Base-by-base conservation (phyloP, 192 early-diverging fungal genomes). In the Entrophospora sp. region DNA sequence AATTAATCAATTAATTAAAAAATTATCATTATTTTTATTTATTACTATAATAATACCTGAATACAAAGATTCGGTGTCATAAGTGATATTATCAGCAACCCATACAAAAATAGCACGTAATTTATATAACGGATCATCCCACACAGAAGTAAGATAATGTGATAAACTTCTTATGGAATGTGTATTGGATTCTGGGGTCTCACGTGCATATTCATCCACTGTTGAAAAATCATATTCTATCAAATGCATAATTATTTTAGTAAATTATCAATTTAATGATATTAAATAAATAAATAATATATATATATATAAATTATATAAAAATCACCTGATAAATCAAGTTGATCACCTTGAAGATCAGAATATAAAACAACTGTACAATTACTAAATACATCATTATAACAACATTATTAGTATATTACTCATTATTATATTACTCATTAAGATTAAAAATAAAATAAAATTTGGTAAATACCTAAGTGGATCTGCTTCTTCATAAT, bases 1-100 rank as follows among this genome's bases (percentile, higher is more conserved):
- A 0, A 8, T 35, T 18, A 5, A 36, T 20, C 28, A n/a, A 49
- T 25, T 6, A 34, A 20, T 35, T 8, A 20, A 20, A 12, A 0
- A 12, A n/a, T n/a, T n/a, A n/a, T n/a, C n/a, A n/a, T n/a, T n/a
- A n/a, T n/a, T n/a, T n/a, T n/a, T n/a, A 18, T 62, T 69, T 10
- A 69, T 57, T 0, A 75, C 73, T 9, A 40, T 40, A 16, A 48
- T 5, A 4, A 18, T 55, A 66, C 64, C 64, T 37, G 32, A 27
- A 52, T 20, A 64, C 49, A 64, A 64, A 13, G 22, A 3, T 34
- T 48, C 46, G n/a, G 22, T 28, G 51, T 85, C 80, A 59, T 85
- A 85, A 8, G 70, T 36, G 37, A 85, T 79, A 61, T 85, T 84
- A 56, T 72, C 57, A n/a, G 80, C 68, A 12, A 83, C 43, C 83